These are phyloP conservation scores for Canavalia gladiata DNA, from an alignment of 306 rosid species.

Conservation along the genomic window DNA sequence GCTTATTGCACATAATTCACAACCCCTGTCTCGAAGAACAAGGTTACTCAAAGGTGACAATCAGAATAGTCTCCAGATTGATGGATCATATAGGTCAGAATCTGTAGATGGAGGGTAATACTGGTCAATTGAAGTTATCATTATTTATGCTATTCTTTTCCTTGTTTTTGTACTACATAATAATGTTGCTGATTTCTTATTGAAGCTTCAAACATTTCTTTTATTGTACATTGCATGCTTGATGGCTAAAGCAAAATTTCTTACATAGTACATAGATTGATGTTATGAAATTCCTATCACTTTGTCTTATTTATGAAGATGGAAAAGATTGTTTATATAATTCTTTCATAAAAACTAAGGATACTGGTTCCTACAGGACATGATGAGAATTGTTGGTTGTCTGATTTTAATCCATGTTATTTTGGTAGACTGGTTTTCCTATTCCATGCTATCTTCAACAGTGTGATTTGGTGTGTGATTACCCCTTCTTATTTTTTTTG, in stretches of 20 bases:
- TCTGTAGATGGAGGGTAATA: conserved; percentile 91
- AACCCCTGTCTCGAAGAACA: conserved; percentile 93
- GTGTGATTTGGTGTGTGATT: conserved; percentile 12
- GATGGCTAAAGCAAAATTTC: conserved; percentile 29
- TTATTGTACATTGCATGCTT: conserved; percentile 28
- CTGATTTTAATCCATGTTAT: conserved; percentile 29
- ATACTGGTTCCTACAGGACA: conserved; percentile 4
- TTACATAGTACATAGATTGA: conserved; percentile 16
- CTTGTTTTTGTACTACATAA: conserved; percentile 26
- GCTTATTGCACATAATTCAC: conserved; percentile 72
- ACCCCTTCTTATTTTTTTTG: too few species aligned
- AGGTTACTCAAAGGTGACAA: conserved; percentile 83
- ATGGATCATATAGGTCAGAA: conserved; percentile 77
- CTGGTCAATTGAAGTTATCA: conserved; percentile 45
- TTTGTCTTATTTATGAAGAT: conserved; percentile 29
- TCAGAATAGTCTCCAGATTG: conserved; percentile 69
- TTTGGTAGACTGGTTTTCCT: conserved; percentile 10
- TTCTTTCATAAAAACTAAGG: conserved; percentile 2
- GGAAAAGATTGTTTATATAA: conserved; percentile 21
- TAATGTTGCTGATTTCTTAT: conserved; percentile 1
- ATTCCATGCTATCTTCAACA: conserved; percentile 7
- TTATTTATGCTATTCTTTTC: conserved; percentile 44
- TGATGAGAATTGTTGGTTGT: conserved; percentile 12
- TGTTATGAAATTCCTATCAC: conserved; percentile 27
- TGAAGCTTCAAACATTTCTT: conserved; percentile 34